Conservation (phyloP, 2,329 filamentous ascomycete species). For the Aspergillus arachidicola region DNA sequence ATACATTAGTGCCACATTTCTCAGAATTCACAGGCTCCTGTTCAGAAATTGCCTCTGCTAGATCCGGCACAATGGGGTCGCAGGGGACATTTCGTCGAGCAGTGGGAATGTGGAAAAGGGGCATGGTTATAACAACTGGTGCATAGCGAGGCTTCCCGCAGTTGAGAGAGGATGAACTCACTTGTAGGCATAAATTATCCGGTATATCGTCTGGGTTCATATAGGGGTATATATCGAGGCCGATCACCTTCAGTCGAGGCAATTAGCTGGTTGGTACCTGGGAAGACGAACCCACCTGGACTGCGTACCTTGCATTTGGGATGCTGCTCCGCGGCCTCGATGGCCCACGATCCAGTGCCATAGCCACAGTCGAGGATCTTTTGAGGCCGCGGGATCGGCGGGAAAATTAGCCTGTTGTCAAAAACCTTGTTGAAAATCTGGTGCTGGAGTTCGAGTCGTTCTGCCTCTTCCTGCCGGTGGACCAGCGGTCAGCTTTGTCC, state of each 20-base stretch:
- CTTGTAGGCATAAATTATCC: conserved; percentile 69
- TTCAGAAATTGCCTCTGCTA: background rate
- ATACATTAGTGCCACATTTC: conserved; percentile 6
- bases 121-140: background rate
- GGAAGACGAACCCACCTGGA: conserved; percentile 3
- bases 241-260: conserved; percentile 60
- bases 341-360: conserved; percentile 71
- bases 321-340: conserved; percentile 66
- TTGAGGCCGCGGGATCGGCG: conserved; percentile 60
- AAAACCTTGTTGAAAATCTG: conserved; percentile 65
- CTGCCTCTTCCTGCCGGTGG: conserved; percentile 63
- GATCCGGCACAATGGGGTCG: too few species aligned
- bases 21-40: background rate
- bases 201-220: conserved; percentile 67
- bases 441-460: conserved; percentile 67
- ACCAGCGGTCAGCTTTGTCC: conserved; percentile 18
- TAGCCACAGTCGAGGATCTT: conserved; percentile 73
- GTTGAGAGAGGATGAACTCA: conserved; percentile 30
- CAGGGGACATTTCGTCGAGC: background rate
- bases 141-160: background rate
- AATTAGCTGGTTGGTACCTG: conserved; percentile 18
- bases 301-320: conserved; percentile 64
- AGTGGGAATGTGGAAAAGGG: background rate
- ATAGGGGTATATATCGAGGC: conserved; percentile 71
- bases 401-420: conserved; percentile 69